Evolutionary conservation across 2,329 filamentous ascomycete genomes (phyloP), one percentile per base, ranked within the genome.

Genomic region (Corniculantispora saksenae): DNA sequence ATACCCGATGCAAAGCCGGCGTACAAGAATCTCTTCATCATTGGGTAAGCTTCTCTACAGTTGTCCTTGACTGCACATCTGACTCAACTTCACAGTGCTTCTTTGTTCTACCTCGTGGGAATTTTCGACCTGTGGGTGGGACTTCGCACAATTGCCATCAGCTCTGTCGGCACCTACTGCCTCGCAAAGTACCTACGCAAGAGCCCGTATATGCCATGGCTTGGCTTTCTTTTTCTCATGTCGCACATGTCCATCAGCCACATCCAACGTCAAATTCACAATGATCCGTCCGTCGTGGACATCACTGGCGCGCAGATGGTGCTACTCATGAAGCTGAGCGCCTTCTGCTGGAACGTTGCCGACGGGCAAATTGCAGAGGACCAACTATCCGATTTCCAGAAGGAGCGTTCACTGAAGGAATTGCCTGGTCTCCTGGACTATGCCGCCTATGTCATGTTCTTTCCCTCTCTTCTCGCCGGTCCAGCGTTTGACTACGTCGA

Each of bases 221-320:
- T 97, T 58, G 93, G 89, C 66, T 99, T 99, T 77, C 83, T 92
- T 58, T 97, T 97, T 74, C 82, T 97, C 65, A 98, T 99, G 94
- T 90, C 89, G 63, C 94, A 99, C 79, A 92, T 98, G 90, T 94
- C 94, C 54, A 77, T 94, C 72, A 97, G 88, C 76, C 95, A 99
- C 77, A 90, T 99, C 67, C 82, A 87, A 65, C 91, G 96, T 47
- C 93, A 97, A 77, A 86, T 89, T 47, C 80, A 85, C 47, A 83
- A 91, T 70, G 84, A 87, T 67, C 86, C 91, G 0, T 83, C 86
- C 47, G 78, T 81, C 1, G 83, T 97, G 66, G 95, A 99, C 76
- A 94, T 99, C 70, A 97, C 94, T 0, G 94, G 91, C 48, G 93
- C 94, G 1, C 95, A 99, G 78, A 99, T 99, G 95, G 95, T 99